phyloP scores from a whole-genome alignment of 2,329 filamentous ascomycete genomes.

The Phoma herbarum region DNA sequence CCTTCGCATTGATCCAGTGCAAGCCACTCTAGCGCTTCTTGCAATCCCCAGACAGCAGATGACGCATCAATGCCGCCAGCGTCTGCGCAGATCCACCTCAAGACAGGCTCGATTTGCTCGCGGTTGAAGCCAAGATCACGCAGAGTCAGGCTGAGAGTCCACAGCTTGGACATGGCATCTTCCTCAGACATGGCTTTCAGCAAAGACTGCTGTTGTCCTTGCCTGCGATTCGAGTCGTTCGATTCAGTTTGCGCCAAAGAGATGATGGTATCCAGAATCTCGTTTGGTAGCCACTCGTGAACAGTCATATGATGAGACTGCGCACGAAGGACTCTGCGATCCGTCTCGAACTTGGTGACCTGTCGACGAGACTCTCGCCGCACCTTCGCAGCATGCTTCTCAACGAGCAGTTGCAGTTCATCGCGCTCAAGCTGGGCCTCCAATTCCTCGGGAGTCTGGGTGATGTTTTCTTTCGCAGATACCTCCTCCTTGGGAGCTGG shows the following conservation, averaged over 20 bases:
- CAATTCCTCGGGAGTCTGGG: conserved; percentile 82
- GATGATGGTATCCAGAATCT: conserved; percentile 80
- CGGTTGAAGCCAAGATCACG: conserved; percentile 71
- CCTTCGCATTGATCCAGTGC: conserved; percentile 75
- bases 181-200: conserved; percentile 70
- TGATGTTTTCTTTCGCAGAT: conserved; percentile 48
- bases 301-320: conserved; percentile 78
- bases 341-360: conserved; percentile 80
- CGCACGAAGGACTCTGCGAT: conserved; percentile 79
- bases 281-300: conserved; percentile 80
- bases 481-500: conserved; percentile 21
- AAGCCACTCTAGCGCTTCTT: conserved; percentile 90
- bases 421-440: conserved; percentile 88
- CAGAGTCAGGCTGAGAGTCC: conserved; percentile 82
- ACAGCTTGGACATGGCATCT: conserved; percentile 79
- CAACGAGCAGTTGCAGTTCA: conserved; percentile 87
- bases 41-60: conserved; percentile 78
- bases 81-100: conserved; percentile 49
- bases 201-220: conserved; percentile 48
- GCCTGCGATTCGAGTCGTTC: conserved; percentile 60
- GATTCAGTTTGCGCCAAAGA: conserved; percentile 73
- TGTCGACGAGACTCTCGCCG: conserved; percentile 82
- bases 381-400: conserved; percentile 81
- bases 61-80: conserved; percentile 60
- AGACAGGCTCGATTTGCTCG: conserved; percentile 41